phyloP scores from a whole-genome alignment of 2,329 filamentous ascomycete species.

The Trichoderma pleuroti region DNA sequence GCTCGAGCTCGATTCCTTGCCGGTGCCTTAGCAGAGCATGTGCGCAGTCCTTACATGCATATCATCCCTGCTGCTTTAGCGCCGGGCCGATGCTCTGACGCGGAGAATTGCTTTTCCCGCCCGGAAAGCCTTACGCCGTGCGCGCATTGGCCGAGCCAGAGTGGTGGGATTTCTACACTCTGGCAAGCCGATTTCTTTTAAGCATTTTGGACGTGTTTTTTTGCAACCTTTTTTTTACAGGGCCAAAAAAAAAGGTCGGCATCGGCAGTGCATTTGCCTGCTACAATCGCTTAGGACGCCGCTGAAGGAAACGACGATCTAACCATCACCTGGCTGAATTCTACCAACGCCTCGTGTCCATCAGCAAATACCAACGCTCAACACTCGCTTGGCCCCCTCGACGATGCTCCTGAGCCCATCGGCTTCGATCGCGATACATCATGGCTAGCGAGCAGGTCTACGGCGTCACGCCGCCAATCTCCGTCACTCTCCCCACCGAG shows the following conservation, averaged over 20 bases:
- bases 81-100: not conserved
- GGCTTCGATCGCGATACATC: constrained; percentile 1
- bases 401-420: not conserved
- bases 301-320: not conserved
- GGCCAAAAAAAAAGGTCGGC: not conserved
- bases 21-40: not conserved
- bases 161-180: not conserved
- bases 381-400: not conserved
- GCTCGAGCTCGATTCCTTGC: not conserved
- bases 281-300: not conserved
- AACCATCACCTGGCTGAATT: no score
- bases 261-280: not conserved
- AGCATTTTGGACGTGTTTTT: not conserved
- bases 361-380: not conserved
- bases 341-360: not conserved
- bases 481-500: constrained; percentile 69
- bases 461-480: constrained; percentile 84
- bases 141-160: not conserved
- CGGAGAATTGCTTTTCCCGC: not conserved
- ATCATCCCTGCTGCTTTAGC: constrained; percentile 18
- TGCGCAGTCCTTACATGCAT: constrained; percentile 13
- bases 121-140: not conserved
- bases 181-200: not conserved
- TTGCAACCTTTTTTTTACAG: not conserved
- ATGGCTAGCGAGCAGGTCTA: constrained; percentile 40